Base-by-base conservation (phyloP, 2,329 filamentous ascomycete species). In the Aureobasidium sp. region DNA sequence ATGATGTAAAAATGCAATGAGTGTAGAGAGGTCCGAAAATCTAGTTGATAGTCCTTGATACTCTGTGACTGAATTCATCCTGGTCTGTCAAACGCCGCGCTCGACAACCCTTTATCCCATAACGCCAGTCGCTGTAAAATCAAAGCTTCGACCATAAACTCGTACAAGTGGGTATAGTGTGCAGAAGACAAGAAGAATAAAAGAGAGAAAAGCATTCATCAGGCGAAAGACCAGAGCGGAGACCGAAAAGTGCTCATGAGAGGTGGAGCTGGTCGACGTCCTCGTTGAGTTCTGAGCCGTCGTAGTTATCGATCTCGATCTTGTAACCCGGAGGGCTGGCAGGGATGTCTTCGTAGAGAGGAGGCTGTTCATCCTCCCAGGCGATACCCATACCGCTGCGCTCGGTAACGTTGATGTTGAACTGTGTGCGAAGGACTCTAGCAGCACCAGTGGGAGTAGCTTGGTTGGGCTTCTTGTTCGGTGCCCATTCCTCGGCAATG, bases 341-440 rank as follows among this genome's bases (percentile, higher is more conserved):
- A 1, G 91, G 90, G 37, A 97, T 90, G 65, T 97, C 89, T 69
- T 93, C 86, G 71, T 98, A 98, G 60, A 94, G 81, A 1, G 91
- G 91, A 11, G 91, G 91, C 64, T 88, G 84, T 74, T 98, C 91
- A 70, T 96, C 91, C 62, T 97, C 91, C 91, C 93, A 98, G 61
- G 86, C 88, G 62, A 98, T 90, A 47, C 91, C 90, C 66, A 95
- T 79, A 16, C 91, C 91, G 17, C 81, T 80, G 56, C 88, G 81
- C 71, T 95, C 86, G 3, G 90, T 96, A 53, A 97, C 78, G 54
- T 83, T 75, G 50, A 93, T 77, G 62, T 80, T 82, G 74, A 96
- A 97, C 67, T 95, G 88, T 79, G 95, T 96, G 59, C 91, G 81
- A 56, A 98, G 76, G 49, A 97, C 91, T 58, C 91, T 82, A 0